Evolutionary conservation across 202 grass and related monocot genomes (phyloP).

Genomic region (Panicum hallii): DNA sequence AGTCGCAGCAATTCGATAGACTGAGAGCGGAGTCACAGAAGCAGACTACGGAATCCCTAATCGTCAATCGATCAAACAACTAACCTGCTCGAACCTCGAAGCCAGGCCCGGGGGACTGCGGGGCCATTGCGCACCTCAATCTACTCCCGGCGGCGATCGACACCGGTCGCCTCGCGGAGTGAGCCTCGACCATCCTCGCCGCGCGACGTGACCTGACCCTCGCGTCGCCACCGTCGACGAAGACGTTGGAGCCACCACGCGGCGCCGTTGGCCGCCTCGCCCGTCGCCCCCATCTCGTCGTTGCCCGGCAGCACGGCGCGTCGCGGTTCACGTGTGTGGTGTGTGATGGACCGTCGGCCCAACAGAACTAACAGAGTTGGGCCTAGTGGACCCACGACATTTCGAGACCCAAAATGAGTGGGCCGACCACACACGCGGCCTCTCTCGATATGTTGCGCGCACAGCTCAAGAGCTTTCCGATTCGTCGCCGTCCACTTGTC

Average conservation of each 20-base stretch:
- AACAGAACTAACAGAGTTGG: background rate
- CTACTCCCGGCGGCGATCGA: constrained; percentile 47
- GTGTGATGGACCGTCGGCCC: background rate
- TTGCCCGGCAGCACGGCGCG: constrained; percentile 30
- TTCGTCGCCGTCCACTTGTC: constrained; percentile 42
- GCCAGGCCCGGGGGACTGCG: constrained; percentile 17
- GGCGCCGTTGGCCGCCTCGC: constrained; percentile 35
- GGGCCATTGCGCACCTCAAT: constrained; percentile 25
- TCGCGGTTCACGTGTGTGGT: constrained; percentile 28
- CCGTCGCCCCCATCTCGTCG: constrained; percentile 39
- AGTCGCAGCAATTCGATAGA: background rate
- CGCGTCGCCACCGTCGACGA: constrained; percentile 11
- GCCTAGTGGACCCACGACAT: background rate
- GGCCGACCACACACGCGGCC: background rate
- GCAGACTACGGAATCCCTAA: background rate
- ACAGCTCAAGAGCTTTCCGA: background rate
- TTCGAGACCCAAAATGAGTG: background rate
- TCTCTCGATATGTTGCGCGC: background rate
- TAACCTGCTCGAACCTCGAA: constrained; percentile 43
- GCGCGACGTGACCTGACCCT: constrained; percentile 40
- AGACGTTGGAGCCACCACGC: constrained; percentile 54
- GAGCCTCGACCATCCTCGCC: constrained; percentile 46
- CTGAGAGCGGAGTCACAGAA: background rate
- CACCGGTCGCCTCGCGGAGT: constrained; percentile 43
- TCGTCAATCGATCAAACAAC: constrained; percentile 43